Evolutionary conservation across 2,329 filamentous ascomycete species (phyloP).

Genomic region (Neocucurbitaria cava): DNA sequence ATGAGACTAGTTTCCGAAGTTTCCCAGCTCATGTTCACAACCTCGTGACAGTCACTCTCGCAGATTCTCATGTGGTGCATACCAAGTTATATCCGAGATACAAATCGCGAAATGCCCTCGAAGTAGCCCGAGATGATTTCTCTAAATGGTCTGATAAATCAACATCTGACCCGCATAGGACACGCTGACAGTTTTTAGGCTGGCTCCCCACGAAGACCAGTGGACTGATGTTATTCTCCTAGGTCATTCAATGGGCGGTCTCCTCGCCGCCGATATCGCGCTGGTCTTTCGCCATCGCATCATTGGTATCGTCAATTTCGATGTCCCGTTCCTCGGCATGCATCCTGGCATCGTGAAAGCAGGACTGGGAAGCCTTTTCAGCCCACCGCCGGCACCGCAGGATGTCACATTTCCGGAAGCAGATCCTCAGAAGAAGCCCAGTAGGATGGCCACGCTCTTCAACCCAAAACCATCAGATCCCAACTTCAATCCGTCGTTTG

Average conservation of each 20-base stretch:
- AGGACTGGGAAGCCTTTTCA: conserved; percentile 80
- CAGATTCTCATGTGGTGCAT: conserved; percentile 79
- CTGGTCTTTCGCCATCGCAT: conserved; percentile 79
- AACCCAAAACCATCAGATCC: conserved; percentile 57
- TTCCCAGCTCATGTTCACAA: conserved; percentile 89
- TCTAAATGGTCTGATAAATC: conserved; percentile 67
- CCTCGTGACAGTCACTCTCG: conserved; percentile 70
- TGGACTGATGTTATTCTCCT: conserved; percentile 81
- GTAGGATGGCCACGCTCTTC: conserved; percentile 46
- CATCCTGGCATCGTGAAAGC: conserved; percentile 87
- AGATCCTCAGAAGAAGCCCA: conserved; percentile 27
- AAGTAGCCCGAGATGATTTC: conserved; percentile 81
- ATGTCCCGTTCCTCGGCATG: conserved; percentile 86
- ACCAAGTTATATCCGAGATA: conserved; percentile 86
- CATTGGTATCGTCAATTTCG: conserved; percentile 80
- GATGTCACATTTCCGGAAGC: conserved; percentile 26
- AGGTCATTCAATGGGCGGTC: conserved; percentile 89
- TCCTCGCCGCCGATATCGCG: conserved; percentile 80
- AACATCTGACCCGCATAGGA: neutral
- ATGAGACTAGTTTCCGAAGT: conserved; percentile 83
- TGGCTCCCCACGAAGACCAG: conserved; percentile 75
- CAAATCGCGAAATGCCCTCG: conserved; percentile 74
- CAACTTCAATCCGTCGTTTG: conserved; percentile 77
- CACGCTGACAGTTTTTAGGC: conserved; percentile 56
- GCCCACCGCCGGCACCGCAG: conserved; percentile 47